Evolutionary conservation across 2,329 filamentous ascomycete species (phyloP).

Genomic region (Xylariaceae sp.): DNA sequence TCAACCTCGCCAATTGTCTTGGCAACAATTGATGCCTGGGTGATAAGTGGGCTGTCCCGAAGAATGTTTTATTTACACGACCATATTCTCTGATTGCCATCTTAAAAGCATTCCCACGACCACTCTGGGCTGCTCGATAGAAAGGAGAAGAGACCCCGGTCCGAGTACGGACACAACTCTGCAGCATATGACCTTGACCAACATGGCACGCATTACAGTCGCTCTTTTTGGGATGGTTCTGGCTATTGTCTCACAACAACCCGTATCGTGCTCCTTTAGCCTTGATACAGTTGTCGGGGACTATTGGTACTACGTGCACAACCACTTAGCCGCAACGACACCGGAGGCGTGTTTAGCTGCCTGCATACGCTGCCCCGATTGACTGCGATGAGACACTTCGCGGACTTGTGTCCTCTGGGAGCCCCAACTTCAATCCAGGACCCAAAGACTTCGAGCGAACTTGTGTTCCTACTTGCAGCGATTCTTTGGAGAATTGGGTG

Average conservation of each 20-base stretch:
- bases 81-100: too few relatives aligned
- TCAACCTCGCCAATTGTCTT: too few relatives aligned
- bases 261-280: conserved; percentile 32
- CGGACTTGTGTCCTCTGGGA: conserved; percentile 29
- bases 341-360: conserved; percentile 29
- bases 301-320: conserved; percentile 30
- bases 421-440: conserved; percentile 26
- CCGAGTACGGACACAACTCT: too few relatives aligned
- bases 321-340: conserved; percentile 29
- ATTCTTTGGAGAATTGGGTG: conserved; percentile 27
- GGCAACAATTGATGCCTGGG: too few relatives aligned
- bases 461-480: conserved; percentile 27
- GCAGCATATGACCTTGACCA: too few relatives aligned
- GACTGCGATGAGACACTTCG: conserved; percentile 31
- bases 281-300: conserved; percentile 29
- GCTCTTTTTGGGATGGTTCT: too few relatives aligned
- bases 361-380: conserved; percentile 30
- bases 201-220: too few relatives aligned
- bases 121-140: too few relatives aligned
- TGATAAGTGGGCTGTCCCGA: too few relatives aligned
- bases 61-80: too few relatives aligned
- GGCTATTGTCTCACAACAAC: conserved; percentile 3
- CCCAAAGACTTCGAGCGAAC: conserved; percentile 23
- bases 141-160: too few relatives aligned
- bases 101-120: too few relatives aligned